Percentiles rank a stretch among this genome's conserved stretches.
Conservation (phyloP, 352 stramenopile genomes). For the Thraustochytrium sp. region DNA sequence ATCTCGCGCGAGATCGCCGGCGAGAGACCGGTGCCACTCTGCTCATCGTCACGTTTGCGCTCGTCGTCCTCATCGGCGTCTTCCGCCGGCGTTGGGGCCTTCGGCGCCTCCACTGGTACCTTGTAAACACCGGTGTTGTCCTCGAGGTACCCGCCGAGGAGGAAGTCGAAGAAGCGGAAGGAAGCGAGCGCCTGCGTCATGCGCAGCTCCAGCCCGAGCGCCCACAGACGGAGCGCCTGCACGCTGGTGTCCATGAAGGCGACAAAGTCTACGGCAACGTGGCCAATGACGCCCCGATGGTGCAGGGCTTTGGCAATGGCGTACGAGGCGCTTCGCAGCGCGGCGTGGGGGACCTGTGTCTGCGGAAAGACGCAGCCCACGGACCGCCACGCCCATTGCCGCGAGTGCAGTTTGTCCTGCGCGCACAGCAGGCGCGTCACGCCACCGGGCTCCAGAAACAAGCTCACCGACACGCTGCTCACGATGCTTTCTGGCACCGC, state of each 20-base stretch:
- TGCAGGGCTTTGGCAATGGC: slow-evolving; percentile 58
- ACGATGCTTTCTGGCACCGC: slow-evolving; percentile 54
- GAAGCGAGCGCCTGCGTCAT: slow-evolving; percentile 66
- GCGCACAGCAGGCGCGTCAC: slow-evolving; percentile 64
- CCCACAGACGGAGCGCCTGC: slow-evolving; percentile 61
- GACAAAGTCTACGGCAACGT: slow-evolving; percentile 70
- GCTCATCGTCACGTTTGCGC: neutral
- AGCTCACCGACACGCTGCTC: slow-evolving; percentile 61
- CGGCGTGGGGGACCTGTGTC: slow-evolving; percentile 63
- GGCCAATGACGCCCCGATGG: slow-evolving; percentile 62
- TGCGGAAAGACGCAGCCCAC: slow-evolving; percentile 70
- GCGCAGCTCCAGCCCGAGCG: slow-evolving; percentile 65
- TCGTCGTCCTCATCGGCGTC: neutral
- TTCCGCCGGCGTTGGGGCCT: no score
- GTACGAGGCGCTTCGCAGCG: slow-evolving; percentile 59
- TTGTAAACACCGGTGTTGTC: neutral
- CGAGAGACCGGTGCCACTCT: neutral
- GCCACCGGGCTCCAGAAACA: slow-evolving; percentile 69
- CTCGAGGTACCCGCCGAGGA: neutral
- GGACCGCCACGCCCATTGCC: slow-evolving; percentile 50
- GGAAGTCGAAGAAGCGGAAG: slow-evolving; percentile 63
- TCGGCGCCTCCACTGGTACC: neutral
- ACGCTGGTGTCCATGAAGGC: slow-evolving; percentile 62
- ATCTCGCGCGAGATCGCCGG: neutral
- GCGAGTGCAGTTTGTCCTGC: slow-evolving; percentile 58